Conservation (phyloP, 805 yeast genomes). For the Lachancea thermotolerans region DNA sequence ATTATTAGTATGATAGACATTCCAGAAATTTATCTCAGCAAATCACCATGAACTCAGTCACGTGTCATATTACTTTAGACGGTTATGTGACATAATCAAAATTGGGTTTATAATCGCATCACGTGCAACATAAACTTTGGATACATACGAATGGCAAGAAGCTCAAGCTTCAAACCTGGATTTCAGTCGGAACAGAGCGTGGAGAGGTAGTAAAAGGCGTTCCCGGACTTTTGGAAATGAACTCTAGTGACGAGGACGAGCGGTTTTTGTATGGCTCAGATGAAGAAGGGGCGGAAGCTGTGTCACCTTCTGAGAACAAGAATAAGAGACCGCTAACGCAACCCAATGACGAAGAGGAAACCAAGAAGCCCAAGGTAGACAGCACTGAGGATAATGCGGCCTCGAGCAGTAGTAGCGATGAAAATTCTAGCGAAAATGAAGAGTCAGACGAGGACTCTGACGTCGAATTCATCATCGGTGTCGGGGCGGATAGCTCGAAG, state of each 20-base stretch:
- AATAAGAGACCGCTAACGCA: conserved; percentile 3
- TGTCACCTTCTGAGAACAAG: no score
- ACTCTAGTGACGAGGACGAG: conserved; percentile 31
- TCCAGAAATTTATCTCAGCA: no score
- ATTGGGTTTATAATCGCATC: no score
- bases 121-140: no score
- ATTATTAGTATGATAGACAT: background rate
- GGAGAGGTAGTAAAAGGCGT: no score
- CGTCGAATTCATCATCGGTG: conserved; percentile 75
- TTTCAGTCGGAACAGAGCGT: no score
- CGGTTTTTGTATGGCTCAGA: conserved; percentile 32
- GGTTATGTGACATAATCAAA: no score
- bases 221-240: background rate
- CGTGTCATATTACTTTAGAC: no score
- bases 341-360: background rate
- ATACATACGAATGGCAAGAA: no score
- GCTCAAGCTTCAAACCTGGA: no score
- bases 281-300: conserved; percentile 17
- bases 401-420: conserved; percentile 33
- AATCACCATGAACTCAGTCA: no score
- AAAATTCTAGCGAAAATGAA: conserved; percentile 39
- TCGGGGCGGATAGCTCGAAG: conserved; percentile 26
- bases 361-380: conserved; percentile 6
- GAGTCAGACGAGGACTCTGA: conserved; percentile 58
- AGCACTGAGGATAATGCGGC: conserved; percentile 17